Evolutionary conservation across 2,329 filamentous ascomycete species (phyloP).

Genomic region (Sporothrix brasiliensis): DNA sequence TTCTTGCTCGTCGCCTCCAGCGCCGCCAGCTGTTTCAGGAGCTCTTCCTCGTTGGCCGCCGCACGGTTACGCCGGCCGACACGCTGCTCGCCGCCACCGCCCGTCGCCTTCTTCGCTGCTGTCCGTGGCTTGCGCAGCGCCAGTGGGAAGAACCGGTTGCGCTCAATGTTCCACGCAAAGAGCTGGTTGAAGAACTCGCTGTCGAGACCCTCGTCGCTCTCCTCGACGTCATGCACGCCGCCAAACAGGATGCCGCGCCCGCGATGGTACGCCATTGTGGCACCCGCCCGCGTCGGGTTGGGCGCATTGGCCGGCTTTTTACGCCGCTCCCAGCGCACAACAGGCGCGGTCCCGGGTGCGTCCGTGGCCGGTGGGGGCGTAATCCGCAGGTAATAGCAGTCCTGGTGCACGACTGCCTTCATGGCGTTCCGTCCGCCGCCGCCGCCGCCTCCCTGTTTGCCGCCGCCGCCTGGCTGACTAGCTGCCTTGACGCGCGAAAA

Average conservation of each 20-base stretch:
- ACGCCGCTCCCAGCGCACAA: constrained; percentile 85
- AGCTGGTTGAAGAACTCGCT: constrained; percentile 95
- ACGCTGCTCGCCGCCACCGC: constrained; percentile 49
- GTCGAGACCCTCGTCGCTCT: constrained; percentile 92
- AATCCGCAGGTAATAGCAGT: constrained; percentile 90
- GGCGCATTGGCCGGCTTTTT: constrained; percentile 92
- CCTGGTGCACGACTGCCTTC: constrained; percentile 88
- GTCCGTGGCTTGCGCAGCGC: constrained; percentile 72
- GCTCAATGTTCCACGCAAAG: constrained; percentile 91
- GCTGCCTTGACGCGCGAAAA: constrained; percentile 88
- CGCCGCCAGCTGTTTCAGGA: constrained; percentile 82
- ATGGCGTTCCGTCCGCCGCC: constrained; percentile 66
- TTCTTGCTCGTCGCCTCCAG: constrained; percentile 61
- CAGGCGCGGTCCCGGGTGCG: constrained; percentile 65
- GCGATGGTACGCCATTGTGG: constrained; percentile 93
- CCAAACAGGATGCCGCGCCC: constrained; percentile 91
- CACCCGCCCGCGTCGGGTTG: constrained; percentile 78
- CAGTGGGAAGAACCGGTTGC: constrained; percentile 91
- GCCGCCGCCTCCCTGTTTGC: constrained; percentile 62
- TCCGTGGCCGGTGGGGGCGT: constrained; percentile 70
- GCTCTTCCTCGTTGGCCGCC: constrained; percentile 88
- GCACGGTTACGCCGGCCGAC: constrained; percentile 69
- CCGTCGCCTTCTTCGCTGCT: constrained; percentile 58
- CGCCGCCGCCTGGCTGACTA: constrained; percentile 62
- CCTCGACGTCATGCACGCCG: constrained; percentile 89